Percentiles rank a stretch among this genome's conserved stretches.
Conservation (phyloP, 2,329 filamentous ascomycete genomes). For the Orbilia ellipsospora region DNA sequence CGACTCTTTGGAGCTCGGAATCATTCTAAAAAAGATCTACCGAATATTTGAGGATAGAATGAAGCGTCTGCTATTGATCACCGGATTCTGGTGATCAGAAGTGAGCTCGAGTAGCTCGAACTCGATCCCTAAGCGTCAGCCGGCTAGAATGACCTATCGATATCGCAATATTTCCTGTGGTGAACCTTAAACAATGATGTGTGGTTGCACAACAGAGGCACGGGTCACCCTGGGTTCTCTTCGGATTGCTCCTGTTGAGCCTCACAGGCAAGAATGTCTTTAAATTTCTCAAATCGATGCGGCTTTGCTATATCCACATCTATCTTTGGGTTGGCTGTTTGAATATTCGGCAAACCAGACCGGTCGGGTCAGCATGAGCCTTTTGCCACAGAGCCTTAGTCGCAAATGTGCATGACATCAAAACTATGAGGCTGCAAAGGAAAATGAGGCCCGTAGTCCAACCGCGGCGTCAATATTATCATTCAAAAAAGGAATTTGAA, state of each 20-base stretch:
- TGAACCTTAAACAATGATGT: conserved; percentile 5
- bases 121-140: background rate
- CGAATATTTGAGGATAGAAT: too few species aligned
- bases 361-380: conserved; percentile 20
- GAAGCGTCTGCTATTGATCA: background rate
- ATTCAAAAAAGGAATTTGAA: too few species aligned
- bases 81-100: background rate
- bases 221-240: background rate
- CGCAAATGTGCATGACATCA: too few species aligned
- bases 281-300: conserved; percentile 20
- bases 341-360: background rate
- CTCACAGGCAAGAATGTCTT: conserved; percentile 27
- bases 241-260: conserved; percentile 21
- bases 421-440: too few species aligned
- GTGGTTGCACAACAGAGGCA: conserved; percentile 28
- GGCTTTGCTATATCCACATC: background rate
- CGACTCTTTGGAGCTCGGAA: too few species aligned
- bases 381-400: conserved; percentile 17
- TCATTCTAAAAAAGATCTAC: too few species aligned
- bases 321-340: conserved; percentile 6
- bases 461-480: too few species aligned
- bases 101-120: too few species aligned
- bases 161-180: conserved; percentile 12
- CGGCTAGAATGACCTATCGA: conserved; percentile 28
- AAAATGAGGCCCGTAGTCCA: too few species aligned